Percentiles rank a stretch among this genome's conserved stretches.
Conservation (phyloP, 441 rosid species). For the Adansonia rubrostipa region DNA sequence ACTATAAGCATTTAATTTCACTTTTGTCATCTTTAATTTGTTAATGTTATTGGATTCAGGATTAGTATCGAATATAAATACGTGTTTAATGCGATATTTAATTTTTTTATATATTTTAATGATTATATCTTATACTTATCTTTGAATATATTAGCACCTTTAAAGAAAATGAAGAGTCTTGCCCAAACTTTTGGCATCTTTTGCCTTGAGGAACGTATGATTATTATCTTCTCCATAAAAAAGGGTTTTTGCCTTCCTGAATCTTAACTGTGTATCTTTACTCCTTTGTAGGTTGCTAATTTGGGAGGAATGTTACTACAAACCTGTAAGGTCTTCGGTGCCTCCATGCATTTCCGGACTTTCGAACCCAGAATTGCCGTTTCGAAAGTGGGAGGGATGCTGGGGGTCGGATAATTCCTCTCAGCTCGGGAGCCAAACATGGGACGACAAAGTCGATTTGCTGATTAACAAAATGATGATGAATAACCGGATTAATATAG, state of each 20-base stretch:
- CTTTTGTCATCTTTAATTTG: neutral
- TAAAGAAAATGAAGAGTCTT: too few species aligned
- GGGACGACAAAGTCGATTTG: slow-evolving; percentile 47
- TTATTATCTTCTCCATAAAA: neutral
- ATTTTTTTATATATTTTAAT: too few species aligned
- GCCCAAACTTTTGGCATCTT: neutral
- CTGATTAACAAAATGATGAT: slow-evolving; percentile 75
- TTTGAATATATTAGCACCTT: too few species aligned
- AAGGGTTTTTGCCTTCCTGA: neutral
- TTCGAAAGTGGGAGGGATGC: slow-evolving; percentile 51
- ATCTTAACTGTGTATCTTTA: neutral
- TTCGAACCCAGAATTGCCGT: slow-evolving; percentile 34
- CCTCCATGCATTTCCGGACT: slow-evolving; percentile 37
- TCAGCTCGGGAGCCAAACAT: slow-evolving; percentile 40
- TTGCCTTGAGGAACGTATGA: neutral
- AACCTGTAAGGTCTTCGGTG: slow-evolving; percentile 38
- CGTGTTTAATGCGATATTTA: too few species aligned
- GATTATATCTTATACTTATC: too few species aligned
- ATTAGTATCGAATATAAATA: too few species aligned
- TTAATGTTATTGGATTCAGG: neutral
- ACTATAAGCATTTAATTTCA: neutral
- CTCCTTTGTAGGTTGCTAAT: slow-evolving; percentile 58
- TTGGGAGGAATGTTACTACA: slow-evolving; percentile 83
- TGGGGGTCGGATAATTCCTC: slow-evolving; percentile 39
- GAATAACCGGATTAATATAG: slow-evolving; percentile 62